Conservation (phyloP, 176 grass and related monocot genomes). For the Bolboschoenus planiculmis region DNA sequence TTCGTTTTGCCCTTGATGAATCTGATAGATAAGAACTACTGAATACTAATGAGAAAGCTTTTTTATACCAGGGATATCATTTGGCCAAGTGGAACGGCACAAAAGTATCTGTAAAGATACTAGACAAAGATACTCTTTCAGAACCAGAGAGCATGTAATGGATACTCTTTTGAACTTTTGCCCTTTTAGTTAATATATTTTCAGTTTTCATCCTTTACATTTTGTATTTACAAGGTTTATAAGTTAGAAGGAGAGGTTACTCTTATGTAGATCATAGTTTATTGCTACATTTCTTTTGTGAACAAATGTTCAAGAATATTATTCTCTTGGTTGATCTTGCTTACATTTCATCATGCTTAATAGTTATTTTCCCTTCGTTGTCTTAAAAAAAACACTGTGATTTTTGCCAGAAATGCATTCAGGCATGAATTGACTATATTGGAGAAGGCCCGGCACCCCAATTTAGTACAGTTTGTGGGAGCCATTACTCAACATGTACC, state of each 20-base stretch:
- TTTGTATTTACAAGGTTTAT: not conserved
- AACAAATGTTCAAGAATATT: not conserved
- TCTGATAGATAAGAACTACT: conserved; percentile 11
- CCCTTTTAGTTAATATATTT: conserved; percentile 12
- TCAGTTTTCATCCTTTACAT: not conserved
- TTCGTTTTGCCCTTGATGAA: not conserved
- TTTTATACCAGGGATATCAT: conserved; percentile 49
- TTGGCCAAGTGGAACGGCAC: conserved; percentile 91
- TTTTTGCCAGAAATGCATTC: conserved; percentile 73
- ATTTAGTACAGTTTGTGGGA: conserved; percentile 96
- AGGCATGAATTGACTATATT: conserved; percentile 81
- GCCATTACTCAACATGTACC: conserved; percentile 93
- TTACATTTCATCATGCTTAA: not conserved
- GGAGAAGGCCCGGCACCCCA: conserved; percentile 85
- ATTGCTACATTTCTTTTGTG: not conserved
- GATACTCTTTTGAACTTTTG: conserved; percentile 22
- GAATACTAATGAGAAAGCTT: conserved; percentile 14
- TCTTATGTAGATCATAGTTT: not conserved
- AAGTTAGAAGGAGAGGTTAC: not conserved
- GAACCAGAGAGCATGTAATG: conserved; percentile 84
- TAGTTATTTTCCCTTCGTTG: not conserved
- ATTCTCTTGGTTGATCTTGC: not conserved
- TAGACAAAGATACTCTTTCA: conserved; percentile 77
- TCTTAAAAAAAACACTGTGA: not conserved
- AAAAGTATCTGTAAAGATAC: conserved; percentile 87